Evolutionary conservation across 208 protist genomes (phyloP), one percentile per base, ranked within the genome.

Genomic region (Trypanosoma melophagium): DNA sequence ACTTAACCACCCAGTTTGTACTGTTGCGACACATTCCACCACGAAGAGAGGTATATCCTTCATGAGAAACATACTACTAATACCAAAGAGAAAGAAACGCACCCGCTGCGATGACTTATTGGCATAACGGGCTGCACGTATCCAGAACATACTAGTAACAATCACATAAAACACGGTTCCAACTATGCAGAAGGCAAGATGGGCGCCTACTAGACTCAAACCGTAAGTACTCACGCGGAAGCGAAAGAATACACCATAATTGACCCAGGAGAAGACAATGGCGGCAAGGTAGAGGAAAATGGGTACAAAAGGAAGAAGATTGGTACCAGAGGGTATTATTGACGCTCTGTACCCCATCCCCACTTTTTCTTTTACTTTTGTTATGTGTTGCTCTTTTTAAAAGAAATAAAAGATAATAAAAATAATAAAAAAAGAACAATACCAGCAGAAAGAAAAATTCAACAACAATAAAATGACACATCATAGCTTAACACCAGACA

Each of bases 121-220:
- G 41, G 68, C 59, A 63, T 91, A 91, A 60, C 78, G 74, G 56
- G 72, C 73, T 0, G 81, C 81, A 75, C 77, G 78, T 62, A 91
- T 28, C 85, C 85, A 91, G 38, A 84, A 63, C 19, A 79, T 76
- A 7, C 71, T 74, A 77, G 75, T 83, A 22, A 87, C 53, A 21
- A 79, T 72, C 54, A 87, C 76, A 58, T 76, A 86, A 2, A 59
- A 75, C 5, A 81, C 42, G 19, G 57, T 69, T 1, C 81, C 75
- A 16, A 91, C 66, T 45, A 87, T 63, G 62, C 74, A 84, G 54
- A 91, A 87, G 3, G 75, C 69, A 16, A 87, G 60, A 75, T 91
- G 72, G 2, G 81, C 79, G 12, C 24, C 41, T 17, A 76, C 63
- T 64, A 91, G 67, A 7, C 44, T 51, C 3, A 13, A 40, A 2